Base-by-base conservation (phyloP, 345 rosid species). In the Stellera chamaejasme region DNA sequence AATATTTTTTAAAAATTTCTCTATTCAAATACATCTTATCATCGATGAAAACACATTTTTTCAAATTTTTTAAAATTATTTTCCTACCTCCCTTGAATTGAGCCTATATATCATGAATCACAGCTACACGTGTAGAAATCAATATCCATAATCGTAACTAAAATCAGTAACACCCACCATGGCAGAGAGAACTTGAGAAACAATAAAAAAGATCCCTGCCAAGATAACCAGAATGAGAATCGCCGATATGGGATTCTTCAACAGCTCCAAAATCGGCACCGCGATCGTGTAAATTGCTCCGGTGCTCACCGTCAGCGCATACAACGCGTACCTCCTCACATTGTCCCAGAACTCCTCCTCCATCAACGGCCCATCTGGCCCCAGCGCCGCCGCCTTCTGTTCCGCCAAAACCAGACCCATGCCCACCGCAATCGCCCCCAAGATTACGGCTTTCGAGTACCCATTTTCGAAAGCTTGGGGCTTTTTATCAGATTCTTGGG, bases 311-410 rank as follows among this genome's bases (percentile, higher is more conserved):
- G 97, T 89, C 5, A 93, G 81, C 27, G 97, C 99, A 62, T 93
- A 93, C 43, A 93, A 85, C 8, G 74, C 99, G 50, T 93, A 88
- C 67, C 99, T 81, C 81, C 96, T 86, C 23, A 93, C 94, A 64
- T 89, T 93, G 54, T 93, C 99, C 99, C 99, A 93, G 60, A 93
- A 88, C 73, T 86, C 97, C 73, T 93, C 97, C 69, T 77, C 62
- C 23, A 19, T 19, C 43, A 93, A 42, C 23, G 96, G 99, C 48
- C 98, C 97, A 64, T 82, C 96, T 3, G 97, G 99, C 1, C 97
- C 97, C 8, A 89, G 61, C 12, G 94, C 97, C 76, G 80, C 26
- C 4, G 94, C 97, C 74, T 76, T 82, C 11, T 75, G 72, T 27
- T 74, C 81, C 52, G 78, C 87, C 58, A 80, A 51, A 10, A 79